Evolutionary conservation across 1,284 basidiomycete genomes (phyloP).

Genomic region (Pseudozyma thailandica): DNA sequence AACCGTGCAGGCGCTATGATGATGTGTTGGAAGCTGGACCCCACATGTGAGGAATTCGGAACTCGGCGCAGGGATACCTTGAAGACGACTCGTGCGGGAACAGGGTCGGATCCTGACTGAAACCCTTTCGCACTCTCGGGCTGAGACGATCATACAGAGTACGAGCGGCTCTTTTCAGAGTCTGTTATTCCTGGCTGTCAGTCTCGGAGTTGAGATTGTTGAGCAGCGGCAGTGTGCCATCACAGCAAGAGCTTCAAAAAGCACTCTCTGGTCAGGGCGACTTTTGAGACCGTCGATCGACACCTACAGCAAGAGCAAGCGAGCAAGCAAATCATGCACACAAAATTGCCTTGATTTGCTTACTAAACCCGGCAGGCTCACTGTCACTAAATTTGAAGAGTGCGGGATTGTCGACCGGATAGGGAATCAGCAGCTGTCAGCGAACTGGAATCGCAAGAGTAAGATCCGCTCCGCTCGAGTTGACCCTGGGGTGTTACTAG

Average conservation of each 20-base stretch:
- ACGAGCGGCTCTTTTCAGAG: background rate
- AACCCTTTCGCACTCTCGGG: background rate
- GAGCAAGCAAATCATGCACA: background rate
- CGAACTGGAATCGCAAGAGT: too few relatives aligned
- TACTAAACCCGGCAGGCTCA: too few relatives aligned
- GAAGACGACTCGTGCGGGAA: background rate
- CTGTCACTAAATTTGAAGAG: too few relatives aligned
- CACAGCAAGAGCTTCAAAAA: background rate
- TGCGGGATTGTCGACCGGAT: too few relatives aligned
- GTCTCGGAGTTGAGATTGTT: background rate
- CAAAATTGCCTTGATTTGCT: background rate
- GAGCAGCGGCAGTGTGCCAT: background rate
- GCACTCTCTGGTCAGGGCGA: background rate
- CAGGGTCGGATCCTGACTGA: background rate
- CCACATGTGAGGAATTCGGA: background rate
- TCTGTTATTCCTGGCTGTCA: background rate
- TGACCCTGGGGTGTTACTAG: too few relatives aligned
- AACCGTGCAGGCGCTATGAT: background rate
- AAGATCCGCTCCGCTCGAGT: too few relatives aligned
- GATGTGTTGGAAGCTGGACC: constrained; percentile 4
- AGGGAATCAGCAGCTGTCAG: too few relatives aligned
- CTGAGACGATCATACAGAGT: background rate
- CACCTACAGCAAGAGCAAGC: constrained; percentile 3
- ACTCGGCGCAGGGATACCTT: background rate
- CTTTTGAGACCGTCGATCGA: constrained; percentile 15